Conservation (phyloP, 1,284 basidiomycete genomes). For the Moniliella sp. region DNA sequence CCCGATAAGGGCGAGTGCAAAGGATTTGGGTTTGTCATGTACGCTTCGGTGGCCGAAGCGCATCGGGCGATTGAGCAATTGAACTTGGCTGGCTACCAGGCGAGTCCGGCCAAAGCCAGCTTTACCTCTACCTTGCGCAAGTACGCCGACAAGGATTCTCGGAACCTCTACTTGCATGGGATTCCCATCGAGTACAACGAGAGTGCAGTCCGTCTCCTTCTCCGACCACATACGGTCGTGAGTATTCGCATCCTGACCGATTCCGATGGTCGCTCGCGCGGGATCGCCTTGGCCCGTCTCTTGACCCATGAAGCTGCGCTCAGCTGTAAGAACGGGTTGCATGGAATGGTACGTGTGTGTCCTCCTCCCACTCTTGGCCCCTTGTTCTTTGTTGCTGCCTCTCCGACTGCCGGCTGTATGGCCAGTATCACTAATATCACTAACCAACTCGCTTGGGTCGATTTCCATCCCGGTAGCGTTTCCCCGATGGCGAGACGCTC, state of each 20-base stretch:
- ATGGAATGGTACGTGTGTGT: conserved; percentile 7
- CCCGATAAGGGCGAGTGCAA: conserved; percentile 19
- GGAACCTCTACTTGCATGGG: neutral
- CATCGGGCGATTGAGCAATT: conserved; percentile 12
- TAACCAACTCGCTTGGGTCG: no score
- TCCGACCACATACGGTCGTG: conserved; percentile 12
- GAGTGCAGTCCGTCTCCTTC: neutral
- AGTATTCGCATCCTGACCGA: conserved; percentile 19
- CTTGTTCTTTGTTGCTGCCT: neutral
- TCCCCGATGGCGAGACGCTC: conserved; percentile 10
- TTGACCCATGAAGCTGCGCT: conserved; percentile 11
- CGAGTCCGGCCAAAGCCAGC: conserved; percentile 15
- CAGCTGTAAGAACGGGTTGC: conserved; percentile 15
- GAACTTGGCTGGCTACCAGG: conserved; percentile 9
- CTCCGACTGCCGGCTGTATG: no score
- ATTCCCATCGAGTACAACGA: neutral
- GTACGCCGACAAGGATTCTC: neutral
- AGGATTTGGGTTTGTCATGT: conserved; percentile 22
- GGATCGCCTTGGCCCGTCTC: conserved; percentile 20
- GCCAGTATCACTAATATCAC: no score
- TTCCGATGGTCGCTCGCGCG: conserved; percentile 12
- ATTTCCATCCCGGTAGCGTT: no score
- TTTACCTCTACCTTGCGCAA: neutral
- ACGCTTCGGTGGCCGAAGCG: conserved; percentile 12
- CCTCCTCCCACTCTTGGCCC: no score